Conservation (phyloP, 2,329 filamentous ascomycete genomes). For the Fusarium floridanum region DNA sequence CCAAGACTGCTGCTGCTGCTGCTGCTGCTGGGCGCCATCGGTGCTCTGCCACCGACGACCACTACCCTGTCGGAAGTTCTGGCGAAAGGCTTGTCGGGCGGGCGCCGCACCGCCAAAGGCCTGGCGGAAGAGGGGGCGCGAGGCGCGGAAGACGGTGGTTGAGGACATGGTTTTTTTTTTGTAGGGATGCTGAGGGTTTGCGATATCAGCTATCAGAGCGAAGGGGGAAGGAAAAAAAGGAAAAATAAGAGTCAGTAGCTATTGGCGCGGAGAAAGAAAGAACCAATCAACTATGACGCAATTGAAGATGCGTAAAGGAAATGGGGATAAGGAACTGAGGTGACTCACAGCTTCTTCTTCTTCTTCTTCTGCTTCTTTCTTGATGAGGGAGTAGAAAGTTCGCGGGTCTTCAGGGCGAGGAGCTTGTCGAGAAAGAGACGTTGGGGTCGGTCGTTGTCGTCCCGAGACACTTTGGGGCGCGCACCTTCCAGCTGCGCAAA, state of each 20-base stretch:
- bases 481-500: constrained; percentile 1
- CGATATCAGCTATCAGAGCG: constrained; percentile 8
- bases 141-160: constrained; percentile 65
- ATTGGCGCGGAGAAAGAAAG: constrained; percentile 1
- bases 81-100: constrained; percentile 67
- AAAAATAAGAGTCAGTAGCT: constrained; percentile 4
- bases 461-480: constrained; percentile 30
- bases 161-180: constrained; percentile 55
- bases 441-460: constrained; percentile 37
- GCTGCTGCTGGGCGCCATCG: constrained; percentile 62
- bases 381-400: constrained; percentile 14
- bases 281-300: constrained; percentile 5
- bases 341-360: constrained; percentile 22
- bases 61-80: constrained; percentile 55
- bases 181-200: background rate
- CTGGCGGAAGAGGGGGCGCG: constrained; percentile 69
- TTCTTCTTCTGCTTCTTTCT: background rate
- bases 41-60: constrained; percentile 77
- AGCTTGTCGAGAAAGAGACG: constrained; percentile 28
- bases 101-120: constrained; percentile 63
- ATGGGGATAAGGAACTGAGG: background rate
- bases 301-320: background rate
- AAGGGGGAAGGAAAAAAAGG: background rate
- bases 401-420: constrained; percentile 20
- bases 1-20: constrained; percentile 60